These are phyloP conservation scores for Botrytis squamosa DNA, from an alignment of 2,329 filamentous ascomycete genomes.

Conservation along the genomic window DNA sequence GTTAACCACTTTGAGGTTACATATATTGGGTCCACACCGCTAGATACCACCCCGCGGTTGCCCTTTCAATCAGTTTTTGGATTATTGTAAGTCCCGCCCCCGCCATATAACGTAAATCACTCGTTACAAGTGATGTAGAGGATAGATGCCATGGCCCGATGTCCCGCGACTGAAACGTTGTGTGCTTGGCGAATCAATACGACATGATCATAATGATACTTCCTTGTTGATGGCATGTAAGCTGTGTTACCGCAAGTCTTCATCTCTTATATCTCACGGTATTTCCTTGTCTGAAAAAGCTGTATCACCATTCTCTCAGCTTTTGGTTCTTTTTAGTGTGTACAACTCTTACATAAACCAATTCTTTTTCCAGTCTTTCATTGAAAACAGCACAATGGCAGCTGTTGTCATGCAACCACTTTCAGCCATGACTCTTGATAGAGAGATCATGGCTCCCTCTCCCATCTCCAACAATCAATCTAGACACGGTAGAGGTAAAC, in stretches of 20 bases:
- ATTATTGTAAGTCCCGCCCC: not conserved
- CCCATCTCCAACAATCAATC: conserved; percentile 36
- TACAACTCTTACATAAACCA: not conserved
- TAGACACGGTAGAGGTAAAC: conserved; percentile 37
- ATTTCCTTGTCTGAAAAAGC: not conserved
- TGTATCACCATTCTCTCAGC: not conserved
- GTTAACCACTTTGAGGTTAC: not conserved
- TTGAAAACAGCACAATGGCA: conserved; percentile 32
- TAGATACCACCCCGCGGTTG: not conserved
- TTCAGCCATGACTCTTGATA: conserved; percentile 33
- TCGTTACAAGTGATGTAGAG: not conserved
- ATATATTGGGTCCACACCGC: conserved; percentile 20
- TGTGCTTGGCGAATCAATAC: conserved; percentile 8
- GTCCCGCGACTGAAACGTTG: not conserved
- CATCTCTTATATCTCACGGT: conserved; percentile 1
- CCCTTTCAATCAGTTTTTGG: not conserved
- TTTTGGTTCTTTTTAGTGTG: not conserved
- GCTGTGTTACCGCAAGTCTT: not conserved
- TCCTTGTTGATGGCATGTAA: not conserved
- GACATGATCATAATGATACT: not conserved
- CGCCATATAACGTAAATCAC: not conserved
- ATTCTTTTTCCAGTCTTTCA: not conserved
- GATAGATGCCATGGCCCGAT: not conserved
- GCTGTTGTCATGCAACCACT: conserved; percentile 36
- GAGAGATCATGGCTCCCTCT: conserved; percentile 39